These are phyloP conservation scores for Boletus patriciae DNA, from an alignment of 768 basidiomycete species.

Conservation along the genomic window DNA sequence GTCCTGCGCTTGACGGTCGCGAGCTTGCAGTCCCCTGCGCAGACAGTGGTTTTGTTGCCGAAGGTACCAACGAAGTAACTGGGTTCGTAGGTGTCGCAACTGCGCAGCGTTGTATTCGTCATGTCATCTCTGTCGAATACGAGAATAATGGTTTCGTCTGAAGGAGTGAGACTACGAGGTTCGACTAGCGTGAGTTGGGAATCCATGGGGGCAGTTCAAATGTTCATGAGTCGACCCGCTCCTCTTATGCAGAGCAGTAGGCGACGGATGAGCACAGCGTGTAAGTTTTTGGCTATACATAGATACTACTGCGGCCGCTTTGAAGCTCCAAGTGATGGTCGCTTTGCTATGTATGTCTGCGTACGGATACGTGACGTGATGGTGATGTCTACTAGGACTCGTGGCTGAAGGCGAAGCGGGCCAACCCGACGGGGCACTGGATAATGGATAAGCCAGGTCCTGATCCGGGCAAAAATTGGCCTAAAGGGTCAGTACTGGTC, in stretches of 20 bases:
- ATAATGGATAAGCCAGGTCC: too few species aligned
- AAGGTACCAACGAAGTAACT: slow-evolving; percentile 13
- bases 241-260: neutral
- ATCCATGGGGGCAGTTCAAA: neutral
- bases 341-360: too few species aligned
- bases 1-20: slow-evolving; percentile 16
- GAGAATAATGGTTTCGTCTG: neutral
- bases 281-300: too few species aligned
- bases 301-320: too few species aligned
- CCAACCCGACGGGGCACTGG: too few species aligned
- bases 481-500: too few species aligned
- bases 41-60: slow-evolving; percentile 5
- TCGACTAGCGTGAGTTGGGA: slow-evolving; percentile 23
- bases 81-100: neutral
- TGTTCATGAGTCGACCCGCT: neutral
- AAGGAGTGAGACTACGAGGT: neutral
- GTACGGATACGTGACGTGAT: too few species aligned
- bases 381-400: too few species aligned
- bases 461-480: too few species aligned
- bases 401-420: too few species aligned
- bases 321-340: too few species aligned
- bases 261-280: too few species aligned
- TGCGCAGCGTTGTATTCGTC: slow-evolving; percentile 10
- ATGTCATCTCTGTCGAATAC: slow-evolving; percentile 14
- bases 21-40: neutral